Evolutionary conservation across 2,329 filamentous ascomycete species (phyloP).

Genomic region (Aureobasidium sp.): DNA sequence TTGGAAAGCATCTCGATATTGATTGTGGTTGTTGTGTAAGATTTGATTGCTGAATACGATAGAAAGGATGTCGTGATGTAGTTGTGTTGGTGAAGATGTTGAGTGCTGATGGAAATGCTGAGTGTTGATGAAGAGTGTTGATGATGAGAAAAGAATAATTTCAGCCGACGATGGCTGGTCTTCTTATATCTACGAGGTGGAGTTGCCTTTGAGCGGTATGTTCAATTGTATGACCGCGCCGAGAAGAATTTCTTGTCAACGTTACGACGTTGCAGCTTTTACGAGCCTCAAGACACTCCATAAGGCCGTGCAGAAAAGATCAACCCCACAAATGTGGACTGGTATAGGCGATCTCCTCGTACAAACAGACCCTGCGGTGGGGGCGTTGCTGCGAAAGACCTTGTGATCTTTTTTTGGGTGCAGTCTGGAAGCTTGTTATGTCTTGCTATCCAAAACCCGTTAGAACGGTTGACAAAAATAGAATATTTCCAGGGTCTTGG

Average conservation of each 20-base stretch:
- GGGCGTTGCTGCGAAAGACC: neutral
- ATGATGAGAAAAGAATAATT: neutral
- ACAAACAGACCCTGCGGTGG: neutral
- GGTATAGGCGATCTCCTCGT: neutral
- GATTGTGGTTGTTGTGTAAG: neutral
- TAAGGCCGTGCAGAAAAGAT: neutral
- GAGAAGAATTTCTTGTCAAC: neutral
- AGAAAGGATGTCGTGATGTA: neutral
- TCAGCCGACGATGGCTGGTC: neutral
- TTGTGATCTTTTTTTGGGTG: neutral
- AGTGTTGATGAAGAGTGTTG: neutral
- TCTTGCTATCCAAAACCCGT: neutral
- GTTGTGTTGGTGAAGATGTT: neutral
- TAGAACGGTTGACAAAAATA: slow-evolving; percentile 9
- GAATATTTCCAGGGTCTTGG: neutral
- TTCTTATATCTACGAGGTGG: neutral
- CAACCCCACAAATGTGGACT: neutral
- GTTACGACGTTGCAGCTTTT: neutral
- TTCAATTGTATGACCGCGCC: neutral
- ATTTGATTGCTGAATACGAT: neutral
- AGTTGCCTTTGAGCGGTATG: neutral
- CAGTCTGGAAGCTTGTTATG: neutral
- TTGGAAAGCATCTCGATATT: slow-evolving; percentile 8
- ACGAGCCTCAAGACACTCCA: neutral
- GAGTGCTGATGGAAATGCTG: no score